Conservation (phyloP, 495 filamentous ascomycete genomes). For the Trichocladium antarcticum region DNA sequence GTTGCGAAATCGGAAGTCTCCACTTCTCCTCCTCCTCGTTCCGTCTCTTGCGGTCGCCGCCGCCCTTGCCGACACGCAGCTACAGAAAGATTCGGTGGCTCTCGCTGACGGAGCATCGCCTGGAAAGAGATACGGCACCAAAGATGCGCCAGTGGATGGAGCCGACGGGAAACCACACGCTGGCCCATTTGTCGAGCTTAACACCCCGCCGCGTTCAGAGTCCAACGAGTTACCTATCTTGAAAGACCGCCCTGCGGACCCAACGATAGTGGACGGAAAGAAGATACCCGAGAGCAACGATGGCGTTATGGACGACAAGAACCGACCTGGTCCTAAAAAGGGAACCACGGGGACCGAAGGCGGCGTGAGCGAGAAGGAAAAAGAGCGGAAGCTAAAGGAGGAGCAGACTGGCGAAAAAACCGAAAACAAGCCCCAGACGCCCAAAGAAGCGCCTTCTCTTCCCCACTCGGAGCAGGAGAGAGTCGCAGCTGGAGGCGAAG, state of each 20-base stretch:
- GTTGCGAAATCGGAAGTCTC: constrained; percentile 29
- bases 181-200: constrained; percentile 74
- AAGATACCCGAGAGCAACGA: constrained; percentile 68
- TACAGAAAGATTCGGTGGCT: constrained; percentile 14
- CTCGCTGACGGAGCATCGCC: constrained; percentile 12
- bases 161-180: constrained; percentile 91
- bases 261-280: constrained; percentile 47
- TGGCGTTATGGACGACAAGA: constrained; percentile 83
- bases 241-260: constrained; percentile 39
- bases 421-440: constrained; percentile 67
- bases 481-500: constrained; percentile 34
- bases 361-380: constrained; percentile 74
- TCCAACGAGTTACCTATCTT: constrained; percentile 34
- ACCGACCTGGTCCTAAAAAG: constrained; percentile 59
- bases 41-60: constrained; percentile 33
- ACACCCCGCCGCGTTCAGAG: constrained; percentile 19
- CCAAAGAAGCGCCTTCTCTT: constrained; percentile 73
- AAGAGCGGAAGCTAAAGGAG: constrained; percentile 51
- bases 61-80: constrained; percentile 18
- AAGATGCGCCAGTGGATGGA: constrained; percentile 87
- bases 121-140: constrained; percentile 49
- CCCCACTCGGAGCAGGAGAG: constrained; percentile 67
- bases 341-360: constrained; percentile 81
- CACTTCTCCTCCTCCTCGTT: constrained; percentile 36
- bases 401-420: constrained; percentile 46